Base-by-base conservation (phyloP, 2,329 filamentous ascomycete species). In the Fusarium sulawesiense region DNA sequence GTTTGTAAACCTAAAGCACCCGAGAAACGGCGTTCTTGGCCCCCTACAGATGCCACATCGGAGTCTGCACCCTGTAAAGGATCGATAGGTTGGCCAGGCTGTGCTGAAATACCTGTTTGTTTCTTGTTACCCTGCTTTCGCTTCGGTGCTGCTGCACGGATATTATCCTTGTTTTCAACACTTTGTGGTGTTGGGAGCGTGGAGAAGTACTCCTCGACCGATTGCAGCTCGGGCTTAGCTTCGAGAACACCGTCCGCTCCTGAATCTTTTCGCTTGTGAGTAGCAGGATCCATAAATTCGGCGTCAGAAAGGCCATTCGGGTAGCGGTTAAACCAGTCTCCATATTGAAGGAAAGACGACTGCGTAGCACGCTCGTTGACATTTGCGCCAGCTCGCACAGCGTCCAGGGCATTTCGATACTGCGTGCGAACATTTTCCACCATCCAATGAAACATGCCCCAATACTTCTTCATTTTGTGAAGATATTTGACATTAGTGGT, bases 371-470 rank as follows among this genome's bases (percentile, higher is more conserved):
- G 82, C 56, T 86, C 82, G 60, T 79, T 78, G 64, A 81, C 78
- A 68, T 84, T 80, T n/a, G 84, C 84, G 12, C 92, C 93, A 71
- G 89, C 88, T 56, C 91, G 85, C 30, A 91, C 89, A n/a, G 91
- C 91, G 78, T 98, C 94, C 18, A 94, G 91, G 73, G 94, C 95
- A 49, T 90, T 88, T 54, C 92, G 89, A 77, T 97, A 99, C 66
- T 97, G 89, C 57, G 95, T 92, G 64, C 96, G 94, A 37, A 98
- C 86, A 75, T 95, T 96, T 77, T 98, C 94, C 1, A 93, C 91
- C 87, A 98, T 94, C 82, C 94, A 98, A 78, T 97, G 93, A 77
- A 98, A 98, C 92, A 98, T 97, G 64, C 95, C 96, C 96, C 96
- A 99, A 76, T 96, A 94, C 64, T 93, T 93, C 84, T 97, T 98